phyloP scores from a whole-genome alignment of 805 yeast genomes.

The Cyberlindnera japonica region DNA sequence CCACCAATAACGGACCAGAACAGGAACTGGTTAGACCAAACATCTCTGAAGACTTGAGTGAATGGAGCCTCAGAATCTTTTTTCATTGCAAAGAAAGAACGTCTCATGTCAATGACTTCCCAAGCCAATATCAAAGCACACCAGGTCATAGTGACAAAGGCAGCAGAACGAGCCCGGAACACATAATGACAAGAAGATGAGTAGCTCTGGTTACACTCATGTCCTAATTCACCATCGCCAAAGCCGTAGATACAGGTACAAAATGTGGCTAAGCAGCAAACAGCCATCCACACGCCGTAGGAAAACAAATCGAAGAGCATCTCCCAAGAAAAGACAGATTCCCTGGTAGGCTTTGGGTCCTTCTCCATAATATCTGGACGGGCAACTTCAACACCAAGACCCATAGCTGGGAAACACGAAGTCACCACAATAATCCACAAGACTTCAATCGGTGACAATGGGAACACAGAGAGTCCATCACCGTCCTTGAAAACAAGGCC shows the following conservation, averaged over 20 bases:
- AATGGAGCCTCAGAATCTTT: constrained; percentile 55
- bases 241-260: constrained; percentile 62
- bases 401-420: constrained; percentile 83
- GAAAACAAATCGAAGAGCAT: constrained; percentile 63
- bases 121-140: constrained; percentile 76
- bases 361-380: constrained; percentile 58
- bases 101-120: constrained; percentile 73
- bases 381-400: constrained; percentile 67
- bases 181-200: constrained; percentile 53
- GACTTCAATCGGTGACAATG: constrained; percentile 75
- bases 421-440: constrained; percentile 78
- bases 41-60: constrained; percentile 56
- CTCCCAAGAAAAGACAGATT: constrained; percentile 61
- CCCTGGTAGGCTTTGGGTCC: constrained; percentile 56
- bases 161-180: constrained; percentile 70
- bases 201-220: constrained; percentile 51
- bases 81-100: constrained; percentile 68
- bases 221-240: constrained; percentile 64
- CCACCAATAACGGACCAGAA: constrained; percentile 81
- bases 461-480: constrained; percentile 70
- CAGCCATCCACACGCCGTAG: constrained; percentile 75
- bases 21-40: constrained; percentile 72
- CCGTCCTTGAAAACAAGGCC: constrained; percentile 70
- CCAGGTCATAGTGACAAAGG: constrained; percentile 85
- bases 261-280: constrained; percentile 63